phyloP scores from a whole-genome alignment of 2,329 filamentous ascomycete genomes.

The Fusarium humuli region DNA sequence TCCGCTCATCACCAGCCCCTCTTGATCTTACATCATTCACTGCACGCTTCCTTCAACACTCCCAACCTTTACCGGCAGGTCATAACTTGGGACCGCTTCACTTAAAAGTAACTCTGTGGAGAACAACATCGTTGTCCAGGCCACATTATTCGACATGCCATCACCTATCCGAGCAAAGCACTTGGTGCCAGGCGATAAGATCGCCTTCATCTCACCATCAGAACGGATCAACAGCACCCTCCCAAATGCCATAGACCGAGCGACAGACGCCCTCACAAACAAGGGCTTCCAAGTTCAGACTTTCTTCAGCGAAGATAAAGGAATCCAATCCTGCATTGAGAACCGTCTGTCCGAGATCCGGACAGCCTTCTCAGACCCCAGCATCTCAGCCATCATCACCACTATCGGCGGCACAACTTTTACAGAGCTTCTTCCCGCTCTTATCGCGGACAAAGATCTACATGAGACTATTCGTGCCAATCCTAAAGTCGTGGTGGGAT shows the following conservation, averaged over 20 bases:
- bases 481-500: slow-evolving; percentile 58
- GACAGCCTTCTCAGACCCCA: slow-evolving; percentile 52
- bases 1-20: slow-evolving; percentile 4
- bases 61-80: accelerated
- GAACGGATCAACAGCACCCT: slow-evolving; percentile 50
- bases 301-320: slow-evolving; percentile 49
- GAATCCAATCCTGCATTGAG: slow-evolving; percentile 50
- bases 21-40: background rate
- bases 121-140: accelerated
- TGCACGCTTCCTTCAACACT: background rate
- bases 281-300: slow-evolving; percentile 52
- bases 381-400: slow-evolving; percentile 53
- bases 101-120: accelerated
- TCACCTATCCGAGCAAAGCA: slow-evolving; percentile 42
- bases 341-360: slow-evolving; percentile 55
- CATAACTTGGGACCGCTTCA: accelerated
- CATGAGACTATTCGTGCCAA: slow-evolving; percentile 49
- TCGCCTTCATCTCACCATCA: slow-evolving; percentile 57
- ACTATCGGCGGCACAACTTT: slow-evolving; percentile 55
- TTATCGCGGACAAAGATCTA: slow-evolving; percentile 52
- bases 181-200: slow-evolving; percentile 52
- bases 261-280: slow-evolving; percentile 44
- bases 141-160: slow-evolving; percentile 10
- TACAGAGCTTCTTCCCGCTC: slow-evolving; percentile 54
- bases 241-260: slow-evolving; percentile 49